phyloP scores from a whole-genome alignment of 768 basidiomycete species.

The Rhizopogon sp. region DNA sequence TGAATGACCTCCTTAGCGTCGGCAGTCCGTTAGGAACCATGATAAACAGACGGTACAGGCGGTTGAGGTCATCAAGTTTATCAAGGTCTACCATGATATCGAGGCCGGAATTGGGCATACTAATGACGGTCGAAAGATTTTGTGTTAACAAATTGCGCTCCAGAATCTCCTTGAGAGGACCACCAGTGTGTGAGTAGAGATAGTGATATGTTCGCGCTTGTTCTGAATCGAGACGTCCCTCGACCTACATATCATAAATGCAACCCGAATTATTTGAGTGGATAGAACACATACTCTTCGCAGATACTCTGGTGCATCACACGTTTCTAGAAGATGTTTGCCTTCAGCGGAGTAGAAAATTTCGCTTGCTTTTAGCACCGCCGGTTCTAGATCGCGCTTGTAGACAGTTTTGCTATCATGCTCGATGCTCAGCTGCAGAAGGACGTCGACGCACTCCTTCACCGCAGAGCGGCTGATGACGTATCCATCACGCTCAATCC shows the following conservation, averaged over 20 bases:
- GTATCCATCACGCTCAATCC: conserved; percentile 87
- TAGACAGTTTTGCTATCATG: conserved; percentile 61
- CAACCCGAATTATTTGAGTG: neutral
- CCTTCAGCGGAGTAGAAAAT: conserved; percentile 79
- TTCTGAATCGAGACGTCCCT: conserved; percentile 78
- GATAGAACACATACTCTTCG: conserved; percentile 43
- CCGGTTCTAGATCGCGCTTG: conserved; percentile 78
- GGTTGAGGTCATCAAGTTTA: conserved; percentile 68
- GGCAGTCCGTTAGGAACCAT: conserved; percentile 64
- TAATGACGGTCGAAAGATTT: conserved; percentile 71
- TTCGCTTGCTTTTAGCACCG: conserved; percentile 71
- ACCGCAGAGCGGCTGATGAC: conserved; percentile 88
- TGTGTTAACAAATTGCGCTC: conserved; percentile 72
- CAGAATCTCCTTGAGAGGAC: conserved; percentile 68
- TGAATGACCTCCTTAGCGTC: conserved; percentile 59
- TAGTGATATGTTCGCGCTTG: conserved; percentile 83
- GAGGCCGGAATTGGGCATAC: conserved; percentile 79
- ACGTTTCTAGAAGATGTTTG: conserved; percentile 58
- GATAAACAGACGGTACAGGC: conserved; percentile 73
- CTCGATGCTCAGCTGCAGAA: conserved; percentile 60
- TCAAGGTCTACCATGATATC: conserved; percentile 83
- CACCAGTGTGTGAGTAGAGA: conserved; percentile 67
- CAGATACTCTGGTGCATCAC: conserved; percentile 81
- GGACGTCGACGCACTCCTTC: conserved; percentile 83
- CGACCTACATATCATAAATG: conserved; percentile 48